Percentiles rank a stretch among this genome's conserved stretches.
These are phyloP conservation scores for Penicillium occitanis DNA, from an alignment of 2,329 filamentous ascomycete species.

Conservation along the genomic window DNA sequence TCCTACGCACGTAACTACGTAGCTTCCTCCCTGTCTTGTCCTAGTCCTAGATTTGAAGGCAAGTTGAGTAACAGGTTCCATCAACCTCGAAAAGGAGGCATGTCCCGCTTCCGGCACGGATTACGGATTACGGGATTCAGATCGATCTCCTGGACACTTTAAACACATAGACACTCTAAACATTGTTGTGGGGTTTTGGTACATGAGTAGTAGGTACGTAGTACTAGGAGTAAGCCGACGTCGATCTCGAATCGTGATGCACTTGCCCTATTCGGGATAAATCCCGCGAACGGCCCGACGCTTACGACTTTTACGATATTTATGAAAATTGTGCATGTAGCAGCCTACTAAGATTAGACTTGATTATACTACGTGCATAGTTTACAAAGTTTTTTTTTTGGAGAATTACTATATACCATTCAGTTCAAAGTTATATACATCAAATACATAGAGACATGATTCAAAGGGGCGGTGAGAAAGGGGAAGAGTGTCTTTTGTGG, in stretches of 20 bases:
- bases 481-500: neutral
- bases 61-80: neutral
- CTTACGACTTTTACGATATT: neutral
- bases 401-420: neutral
- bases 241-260: neutral
- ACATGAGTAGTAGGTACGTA: too few species aligned
- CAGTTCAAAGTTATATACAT: neutral
- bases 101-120: neutral
- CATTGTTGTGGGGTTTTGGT: too few species aligned
- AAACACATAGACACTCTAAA: too few species aligned
- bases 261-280: neutral
- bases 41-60: neutral
- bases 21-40: too few species aligned
- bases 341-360: neutral
- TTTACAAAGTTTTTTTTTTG: too few species aligned
- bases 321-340: neutral
- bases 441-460: neutral
- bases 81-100: neutral
- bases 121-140: neutral
- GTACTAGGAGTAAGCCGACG: neutral
- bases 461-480: neutral
- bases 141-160: neutral
- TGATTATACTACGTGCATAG: too few species aligned
- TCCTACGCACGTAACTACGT: too few species aligned
- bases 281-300: neutral